Evolutionary conservation across 129 eudicot species (phyloP), one percentile per base, ranked within the genome.

Genomic region (Cynara cardunculus): DNA sequence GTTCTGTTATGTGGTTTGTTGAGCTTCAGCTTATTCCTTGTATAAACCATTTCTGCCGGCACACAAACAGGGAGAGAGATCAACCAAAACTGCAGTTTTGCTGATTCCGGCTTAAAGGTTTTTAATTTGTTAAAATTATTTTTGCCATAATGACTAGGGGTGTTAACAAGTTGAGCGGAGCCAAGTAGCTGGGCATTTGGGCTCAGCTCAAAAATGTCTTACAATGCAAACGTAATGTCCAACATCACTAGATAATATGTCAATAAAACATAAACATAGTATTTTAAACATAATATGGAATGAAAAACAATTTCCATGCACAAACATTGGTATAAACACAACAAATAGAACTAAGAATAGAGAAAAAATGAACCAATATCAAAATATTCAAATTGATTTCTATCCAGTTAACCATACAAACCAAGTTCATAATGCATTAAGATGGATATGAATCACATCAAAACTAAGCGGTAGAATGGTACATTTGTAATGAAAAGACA

Each of bases 11-110:
- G 85, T 49, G 71, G 71, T 41, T 81, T 66, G 7, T 74, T 27
- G 27, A 53, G 46, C 21, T 26, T 62, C 39, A 14, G 19, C 13
- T 83, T 71, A 27, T 59, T n/a, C 82, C 53, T 77, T 61, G 71
- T 59, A 28, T 16, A 1, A 64, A 77, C 86, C 82, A 83, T 83
- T 13, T 71, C 78, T 39, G 41, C 73, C 85, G 76, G 68, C 73
- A 82, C 69, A 49, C 69, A 64, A 70, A 76, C 72, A 73, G 7
- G 26, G 2, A 74, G 32, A 35, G 9, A 74, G 75, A 74, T 41
- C 28, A 73, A 67, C 53, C 24, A 70, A 30, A 79, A 70, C 59
- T 7, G 7, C 19, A 70, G 46, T 19, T 32, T 18, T 31, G 8
- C 24, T n/a, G 19, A 39, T 25, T 68, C 19, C 13, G 0, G 44